A percentile compares a stretch with the other conserved stretches of the same genome.
Evolutionary conservation across 1,139 yeast species (phyloP).

Genomic region (Saccharomyces uvarum): DNA sequence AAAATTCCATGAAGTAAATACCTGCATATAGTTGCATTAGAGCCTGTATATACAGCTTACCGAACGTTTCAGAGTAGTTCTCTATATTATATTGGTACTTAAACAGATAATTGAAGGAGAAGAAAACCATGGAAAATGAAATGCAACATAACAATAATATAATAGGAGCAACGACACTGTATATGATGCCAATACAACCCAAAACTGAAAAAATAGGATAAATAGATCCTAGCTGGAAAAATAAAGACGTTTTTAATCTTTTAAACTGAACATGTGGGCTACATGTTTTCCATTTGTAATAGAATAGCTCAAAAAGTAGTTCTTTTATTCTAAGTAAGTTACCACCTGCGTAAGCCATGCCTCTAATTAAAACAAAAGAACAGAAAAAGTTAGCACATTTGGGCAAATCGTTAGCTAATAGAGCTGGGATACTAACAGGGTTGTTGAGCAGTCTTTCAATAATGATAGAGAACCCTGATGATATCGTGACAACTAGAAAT

Average conservation of each 20-base stretch:
- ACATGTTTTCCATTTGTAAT: constrained; percentile 36
- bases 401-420: constrained; percentile 69
- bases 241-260: constrained; percentile 39
- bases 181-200: constrained; percentile 69
- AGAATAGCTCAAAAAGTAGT: constrained; percentile 37
- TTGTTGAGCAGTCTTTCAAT: constrained; percentile 56
- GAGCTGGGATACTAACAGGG: constrained; percentile 64
- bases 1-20: constrained; percentile 68
- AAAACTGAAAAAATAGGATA: constrained; percentile 71
- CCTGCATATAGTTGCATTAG: constrained; percentile 72
- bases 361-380: constrained; percentile 64
- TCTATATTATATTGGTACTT: constrained; percentile 45
- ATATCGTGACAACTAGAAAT: constrained; percentile 75
- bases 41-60: constrained; percentile 65
- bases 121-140: constrained; percentile 48
- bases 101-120: constrained; percentile 65
- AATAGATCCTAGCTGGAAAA: constrained; percentile 65
- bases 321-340: constrained; percentile 51
- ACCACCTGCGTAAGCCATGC: constrained; percentile 65
- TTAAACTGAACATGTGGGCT: constrained; percentile 56
- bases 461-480: constrained; percentile 69
- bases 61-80: constrained; percentile 57
- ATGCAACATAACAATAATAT: constrained; percentile 57
- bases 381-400: constrained; percentile 77
- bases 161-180: constrained; percentile 70